Conservation (phyloP, 169 alveolate genomes). For the Cryptosporidium ubiquitum region DNA sequence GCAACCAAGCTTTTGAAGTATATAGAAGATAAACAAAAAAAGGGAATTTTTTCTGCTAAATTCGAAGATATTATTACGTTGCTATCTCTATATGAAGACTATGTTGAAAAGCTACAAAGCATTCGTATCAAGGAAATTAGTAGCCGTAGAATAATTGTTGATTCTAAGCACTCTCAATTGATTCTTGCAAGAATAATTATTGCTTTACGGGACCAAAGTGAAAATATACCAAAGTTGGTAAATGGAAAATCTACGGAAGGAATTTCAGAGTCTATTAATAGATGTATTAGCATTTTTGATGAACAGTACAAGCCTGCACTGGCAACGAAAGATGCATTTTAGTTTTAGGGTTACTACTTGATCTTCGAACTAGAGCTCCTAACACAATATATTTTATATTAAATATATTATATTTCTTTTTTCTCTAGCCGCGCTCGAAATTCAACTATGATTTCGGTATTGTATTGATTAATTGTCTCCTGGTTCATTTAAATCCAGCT, state of each 20-base stretch:
- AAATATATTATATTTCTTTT: background rate
- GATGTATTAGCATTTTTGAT: conserved; percentile 50
- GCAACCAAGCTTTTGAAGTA: conserved; percentile 55
- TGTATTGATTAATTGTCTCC: background rate
- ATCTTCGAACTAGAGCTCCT: background rate
- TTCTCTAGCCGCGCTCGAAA: conserved; percentile 21
- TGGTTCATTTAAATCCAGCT: background rate
- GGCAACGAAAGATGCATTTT: background rate
- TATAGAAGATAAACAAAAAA: conserved; percentile 54
- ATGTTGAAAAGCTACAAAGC: conserved; percentile 41
- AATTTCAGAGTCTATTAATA: conserved; percentile 23
- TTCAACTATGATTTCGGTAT: background rate
- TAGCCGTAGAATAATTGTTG: conserved; percentile 34
- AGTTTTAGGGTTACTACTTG: background rate
- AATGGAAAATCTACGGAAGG: conserved; percentile 32
- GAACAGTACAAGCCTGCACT: conserved; percentile 30
- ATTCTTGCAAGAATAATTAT: conserved; percentile 65
- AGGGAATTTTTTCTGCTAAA: conserved; percentile 53
- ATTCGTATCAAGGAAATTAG: conserved; percentile 32
- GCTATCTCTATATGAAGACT: conserved; percentile 42
- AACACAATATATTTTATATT: background rate
- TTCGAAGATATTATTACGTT: conserved; percentile 34
- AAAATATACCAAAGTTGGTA: conserved; percentile 14
- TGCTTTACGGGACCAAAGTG: conserved; percentile 39
- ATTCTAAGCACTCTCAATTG: conserved; percentile 43